Conservation (phyloP, 1,284 basidiomycete species). For the Leccinum subatratum region DNA sequence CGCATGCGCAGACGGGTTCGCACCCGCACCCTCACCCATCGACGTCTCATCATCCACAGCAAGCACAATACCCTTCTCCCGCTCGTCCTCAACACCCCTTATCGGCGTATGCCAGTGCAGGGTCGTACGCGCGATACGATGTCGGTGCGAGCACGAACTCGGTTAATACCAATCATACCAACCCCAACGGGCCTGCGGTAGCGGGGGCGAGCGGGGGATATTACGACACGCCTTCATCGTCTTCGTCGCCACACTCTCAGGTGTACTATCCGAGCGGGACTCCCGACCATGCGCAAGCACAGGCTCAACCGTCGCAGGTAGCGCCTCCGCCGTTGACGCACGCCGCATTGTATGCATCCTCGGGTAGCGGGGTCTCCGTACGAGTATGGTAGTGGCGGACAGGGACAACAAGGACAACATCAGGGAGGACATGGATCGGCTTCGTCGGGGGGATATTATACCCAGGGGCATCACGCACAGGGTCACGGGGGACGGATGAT, state of each 20-base stretch:
- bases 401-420: conserved; percentile 10
- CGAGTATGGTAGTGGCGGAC: conserved; percentile 25
- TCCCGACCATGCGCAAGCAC: conserved; percentile 9
- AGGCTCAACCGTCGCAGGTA: conserved; percentile 23
- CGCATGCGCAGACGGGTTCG: conserved; percentile 24
- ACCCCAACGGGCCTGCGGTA: conserved; percentile 13
- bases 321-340: conserved; percentile 19
- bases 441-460: conserved; percentile 26
- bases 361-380: conserved; percentile 26
- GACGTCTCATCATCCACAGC: conserved; percentile 31
- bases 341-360: conserved; percentile 21
- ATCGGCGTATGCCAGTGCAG: conserved; percentile 22
- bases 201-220: conserved; percentile 20
- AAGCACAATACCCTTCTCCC: conserved; percentile 28
- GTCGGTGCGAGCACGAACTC: conserved; percentile 16
- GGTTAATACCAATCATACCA: conserved; percentile 11
- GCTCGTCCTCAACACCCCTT: conserved; percentile 26
- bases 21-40: conserved; percentile 30
- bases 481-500: conserved; percentile 21
- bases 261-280: conserved; percentile 23
- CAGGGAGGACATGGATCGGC: conserved; percentile 11
- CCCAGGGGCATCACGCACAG: conserved; percentile 18
- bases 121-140: conserved; percentile 26
- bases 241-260: conserved; percentile 26
- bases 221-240: conserved; percentile 25